phyloP scores from a whole-genome alignment of 2,329 filamentous ascomycete genomes.

The Arthrocladium fulminans region DNA sequence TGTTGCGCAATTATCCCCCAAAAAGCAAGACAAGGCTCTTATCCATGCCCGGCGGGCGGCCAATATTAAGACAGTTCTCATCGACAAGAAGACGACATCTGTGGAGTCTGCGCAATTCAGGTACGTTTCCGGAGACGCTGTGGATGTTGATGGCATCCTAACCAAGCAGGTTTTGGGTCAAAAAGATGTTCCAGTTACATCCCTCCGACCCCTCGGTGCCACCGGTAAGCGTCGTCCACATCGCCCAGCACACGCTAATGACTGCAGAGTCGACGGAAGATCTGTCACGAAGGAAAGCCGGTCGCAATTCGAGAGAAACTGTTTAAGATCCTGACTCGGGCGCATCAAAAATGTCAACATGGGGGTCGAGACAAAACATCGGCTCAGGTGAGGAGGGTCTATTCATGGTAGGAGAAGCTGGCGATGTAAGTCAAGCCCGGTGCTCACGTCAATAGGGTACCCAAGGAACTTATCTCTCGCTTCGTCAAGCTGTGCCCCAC shows the following conservation, averaged over 20 bases:
- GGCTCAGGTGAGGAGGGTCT: constrained; percentile 41
- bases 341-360: constrained; percentile 43
- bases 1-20: constrained; percentile 41
- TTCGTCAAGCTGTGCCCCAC: constrained; percentile 45
- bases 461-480: constrained; percentile 44
- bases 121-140: constrained; percentile 24
- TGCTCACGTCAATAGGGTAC: constrained; percentile 33
- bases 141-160: background rate
- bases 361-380: constrained; percentile 46
- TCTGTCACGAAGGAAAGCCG: constrained; percentile 45
- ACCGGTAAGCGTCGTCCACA: constrained; percentile 27
- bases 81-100: constrained; percentile 42
- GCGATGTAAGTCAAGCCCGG: constrained; percentile 2
- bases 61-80: constrained; percentile 40
- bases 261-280: constrained; percentile 32
- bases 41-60: constrained; percentile 40
- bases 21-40: constrained; percentile 45
- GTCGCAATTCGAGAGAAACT: constrained; percentile 45
- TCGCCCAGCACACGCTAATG: constrained; percentile 8
- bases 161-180: constrained; percentile 41
- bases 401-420: constrained; percentile 37
- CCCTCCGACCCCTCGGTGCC: constrained; percentile 30
- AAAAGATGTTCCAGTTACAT: constrained; percentile 45
- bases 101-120: constrained; percentile 44
- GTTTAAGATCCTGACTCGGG: constrained; percentile 43